Base-by-base conservation (phyloP, 73 alveolate genomes). In the Paramecium primaurelia region DNA sequence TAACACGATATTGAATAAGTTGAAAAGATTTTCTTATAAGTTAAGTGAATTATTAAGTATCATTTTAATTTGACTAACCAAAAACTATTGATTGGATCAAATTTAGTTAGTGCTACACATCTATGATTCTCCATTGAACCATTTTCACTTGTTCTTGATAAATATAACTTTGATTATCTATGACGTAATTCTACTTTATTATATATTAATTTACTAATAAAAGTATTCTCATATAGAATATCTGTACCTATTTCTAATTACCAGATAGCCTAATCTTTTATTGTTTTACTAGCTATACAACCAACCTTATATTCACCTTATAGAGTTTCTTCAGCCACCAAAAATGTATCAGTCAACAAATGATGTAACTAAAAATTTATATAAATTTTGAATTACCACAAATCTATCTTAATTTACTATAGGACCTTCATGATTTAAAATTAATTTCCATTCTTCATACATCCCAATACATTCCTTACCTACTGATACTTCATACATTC, bases 31-130 rank as follows among this genome's bases (percentile, higher is more conserved):
- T 28, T 64, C 20, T 64, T 64, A 34, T 34, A 64, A 64, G 28
- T 64, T 14, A 64, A 64, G 84, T 64, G 84, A 64, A 28, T 32
- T 64, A 7, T 28, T 25, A 34, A 64, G 84, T 64, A 64, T 64
- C 84, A 64, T 64, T 64, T 64, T 6, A 26, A 25, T 64, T 64
- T 64, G 49, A 28, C 47, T 64, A 64, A 64, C 87, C 87, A 73
- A 36, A 73, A 37, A n/a, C 87, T 73, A 37, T 73, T 73, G 64
- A 34, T 37, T 5, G 87, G 87, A 40, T 73, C 87, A 73, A 73
- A 73, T 40, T 73, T 73, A 16, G 87, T 30, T 10, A 73, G 36
- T 4, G 87, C 59, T 18, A 73, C 64, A 12, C 28, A 18, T 73
- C 87, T 73, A 22, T 73, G 87, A 30, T 73, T 44, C 3, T 73